A percentile compares a stretch with the other conserved stretches of the same genome.
Conservation (phyloP, 306 rosid species). For the Pyrus betulifolia region DNA sequence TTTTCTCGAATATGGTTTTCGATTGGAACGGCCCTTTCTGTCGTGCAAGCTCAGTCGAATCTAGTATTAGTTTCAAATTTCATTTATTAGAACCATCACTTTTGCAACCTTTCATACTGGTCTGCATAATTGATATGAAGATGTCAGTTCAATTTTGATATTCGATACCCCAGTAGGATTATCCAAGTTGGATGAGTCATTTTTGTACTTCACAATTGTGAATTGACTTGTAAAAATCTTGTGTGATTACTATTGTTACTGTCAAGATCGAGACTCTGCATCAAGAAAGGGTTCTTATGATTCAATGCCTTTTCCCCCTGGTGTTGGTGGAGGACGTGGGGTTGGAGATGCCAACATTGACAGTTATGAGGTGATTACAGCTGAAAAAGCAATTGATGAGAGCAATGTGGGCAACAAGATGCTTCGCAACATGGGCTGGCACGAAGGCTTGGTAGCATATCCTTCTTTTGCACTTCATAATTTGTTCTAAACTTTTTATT, state of each 20-base stretch:
- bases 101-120: not conserved
- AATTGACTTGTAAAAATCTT: conserved; percentile 43
- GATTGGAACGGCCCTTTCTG: not conserved
- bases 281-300: conserved; percentile 69
- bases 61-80: not conserved
- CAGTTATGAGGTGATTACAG: conserved; percentile 75
- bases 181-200: conserved; percentile 15
- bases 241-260: conserved; percentile 37
- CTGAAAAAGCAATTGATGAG: conserved; percentile 91
- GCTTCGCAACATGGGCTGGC: conserved; percentile 99
- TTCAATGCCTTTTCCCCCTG: conserved; percentile 98
- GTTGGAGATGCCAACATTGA: conserved; percentile 52
- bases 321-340: conserved; percentile 94
- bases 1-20: not conserved
- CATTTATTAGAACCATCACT: not conserved
- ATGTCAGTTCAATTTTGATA: not conserved
- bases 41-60: not conserved
- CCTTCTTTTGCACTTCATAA: conserved; percentile 18
- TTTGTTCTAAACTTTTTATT: not conserved
- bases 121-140: not conserved
- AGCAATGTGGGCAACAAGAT: conserved; percentile 92
- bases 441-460: conserved; percentile 92
- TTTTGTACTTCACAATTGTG: conserved; percentile 13
- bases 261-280: conserved; percentile 74
- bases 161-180: conserved; percentile 5